Percentiles rank a stretch among this genome's conserved stretches.
Conservation (phyloP, 2,329 filamentous ascomycete genomes). For the Myrmaecium sp. region DNA sequence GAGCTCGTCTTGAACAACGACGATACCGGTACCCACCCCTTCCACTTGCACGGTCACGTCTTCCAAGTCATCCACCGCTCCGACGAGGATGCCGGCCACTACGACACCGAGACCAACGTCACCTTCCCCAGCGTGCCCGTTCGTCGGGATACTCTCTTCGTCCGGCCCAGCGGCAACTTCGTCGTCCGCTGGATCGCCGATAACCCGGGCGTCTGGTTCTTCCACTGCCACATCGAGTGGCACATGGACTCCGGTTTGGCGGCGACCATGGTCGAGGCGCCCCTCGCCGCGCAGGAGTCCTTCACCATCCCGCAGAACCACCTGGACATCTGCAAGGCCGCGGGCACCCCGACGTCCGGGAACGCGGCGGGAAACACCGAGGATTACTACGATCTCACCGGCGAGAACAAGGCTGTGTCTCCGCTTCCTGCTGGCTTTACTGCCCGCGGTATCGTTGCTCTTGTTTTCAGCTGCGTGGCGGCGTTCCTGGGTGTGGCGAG, state of each 20-base stretch:
- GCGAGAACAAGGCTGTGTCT: conserved; percentile 34
- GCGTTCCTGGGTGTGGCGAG: conserved; percentile 52
- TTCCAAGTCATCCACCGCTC: conserved; percentile 20
- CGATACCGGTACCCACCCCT: conserved; percentile 31
- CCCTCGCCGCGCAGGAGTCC: conserved; percentile 38
- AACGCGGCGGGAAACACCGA: conserved; percentile 54
- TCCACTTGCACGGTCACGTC: conserved; percentile 42
- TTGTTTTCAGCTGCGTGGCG: conserved; percentile 53
- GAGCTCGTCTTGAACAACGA: conserved; percentile 9
- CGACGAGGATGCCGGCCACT: conserved; percentile 14
- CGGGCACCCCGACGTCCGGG: conserved; percentile 33
- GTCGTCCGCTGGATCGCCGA: conserved; percentile 33
- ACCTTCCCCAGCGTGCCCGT: conserved; percentile 20
- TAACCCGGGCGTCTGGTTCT: conserved; percentile 23
- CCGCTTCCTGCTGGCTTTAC: conserved; percentile 55
- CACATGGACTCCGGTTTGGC: conserved; percentile 20
- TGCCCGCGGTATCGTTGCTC: conserved; percentile 50
- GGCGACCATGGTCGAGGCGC: conserved; percentile 28
- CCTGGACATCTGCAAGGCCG: conserved; percentile 37
- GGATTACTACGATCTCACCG: conserved; percentile 35
- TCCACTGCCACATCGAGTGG: conserved; percentile 10
- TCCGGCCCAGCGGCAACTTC: conserved; percentile 30
- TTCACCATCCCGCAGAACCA: conserved; percentile 43
- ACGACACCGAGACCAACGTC: conserved; percentile 13
- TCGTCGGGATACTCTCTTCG: conserved; percentile 30